Conservation (phyloP, 768 basidiomycete genomes). For the Exidia glandulosa region DNA sequence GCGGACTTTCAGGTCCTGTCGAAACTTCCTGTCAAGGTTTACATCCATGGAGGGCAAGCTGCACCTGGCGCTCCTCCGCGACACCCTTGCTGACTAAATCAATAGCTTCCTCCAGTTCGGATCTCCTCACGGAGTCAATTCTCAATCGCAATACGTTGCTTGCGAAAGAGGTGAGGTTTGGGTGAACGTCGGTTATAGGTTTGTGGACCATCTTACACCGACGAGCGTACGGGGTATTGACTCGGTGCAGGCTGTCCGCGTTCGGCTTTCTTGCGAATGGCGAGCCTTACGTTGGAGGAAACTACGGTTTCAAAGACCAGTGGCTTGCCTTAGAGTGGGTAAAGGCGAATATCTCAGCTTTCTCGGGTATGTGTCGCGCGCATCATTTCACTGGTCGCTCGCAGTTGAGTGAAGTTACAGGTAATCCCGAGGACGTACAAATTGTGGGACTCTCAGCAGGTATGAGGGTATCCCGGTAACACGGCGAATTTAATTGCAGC, state of each 20-base stretch:
- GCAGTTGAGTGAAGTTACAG: constrained; percentile 21
- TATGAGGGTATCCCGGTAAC: constrained; percentile 7
- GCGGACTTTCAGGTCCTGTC: constrained; percentile 36
- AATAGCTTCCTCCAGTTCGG: constrained; percentile 67
- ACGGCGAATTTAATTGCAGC: neutral
- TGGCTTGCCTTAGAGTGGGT: constrained; percentile 72
- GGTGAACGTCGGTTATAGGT: constrained; percentile 63
- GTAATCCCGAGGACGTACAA: constrained; percentile 49
- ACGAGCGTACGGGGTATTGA: neutral
- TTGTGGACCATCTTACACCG: neutral
- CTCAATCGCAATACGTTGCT: constrained; percentile 58
- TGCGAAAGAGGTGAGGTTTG: constrained; percentile 56
- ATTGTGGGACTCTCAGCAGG: constrained; percentile 67
- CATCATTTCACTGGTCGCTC: neutral
- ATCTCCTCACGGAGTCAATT: constrained; percentile 49
- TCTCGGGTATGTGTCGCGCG: constrained; percentile 49
- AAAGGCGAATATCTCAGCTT: constrained; percentile 49
- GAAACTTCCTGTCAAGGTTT: constrained; percentile 55
- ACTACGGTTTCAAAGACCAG: constrained; percentile 79
- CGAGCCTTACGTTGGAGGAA: constrained; percentile 49
- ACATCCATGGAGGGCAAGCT: constrained; percentile 64
- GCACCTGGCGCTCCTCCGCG: neutral
- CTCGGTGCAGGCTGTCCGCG: constrained; percentile 39
- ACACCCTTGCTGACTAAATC: neutral
- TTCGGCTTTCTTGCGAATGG: constrained; percentile 69